These are phyloP conservation scores for Macrolepiota fuliginosa DNA, from an alignment of 768 basidiomycete species.

Conservation along the genomic window DNA sequence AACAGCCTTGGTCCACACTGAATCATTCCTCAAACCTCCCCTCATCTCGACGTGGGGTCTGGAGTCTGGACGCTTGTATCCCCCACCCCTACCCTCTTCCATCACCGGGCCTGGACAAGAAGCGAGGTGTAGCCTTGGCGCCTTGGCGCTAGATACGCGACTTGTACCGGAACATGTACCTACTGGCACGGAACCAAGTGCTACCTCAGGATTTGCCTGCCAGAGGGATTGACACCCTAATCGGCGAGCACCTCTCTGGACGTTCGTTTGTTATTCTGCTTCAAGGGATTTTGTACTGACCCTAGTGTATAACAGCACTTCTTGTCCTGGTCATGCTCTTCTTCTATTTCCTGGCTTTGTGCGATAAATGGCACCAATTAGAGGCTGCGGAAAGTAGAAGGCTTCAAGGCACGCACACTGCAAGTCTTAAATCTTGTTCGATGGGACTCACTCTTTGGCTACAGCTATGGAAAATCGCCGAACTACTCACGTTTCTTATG, in stretches of 20 bases:
- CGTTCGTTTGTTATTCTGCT: background rate
- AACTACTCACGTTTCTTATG: background rate
- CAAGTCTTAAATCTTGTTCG: background rate
- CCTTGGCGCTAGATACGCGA: background rate
- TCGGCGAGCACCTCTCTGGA: background rate
- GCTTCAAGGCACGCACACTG: background rate
- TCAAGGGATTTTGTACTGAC: background rate
- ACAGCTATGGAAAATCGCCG: background rate
- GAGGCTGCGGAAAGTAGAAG: constrained; percentile 11
- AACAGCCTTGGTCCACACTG: too few species aligned
- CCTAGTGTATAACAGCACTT: constrained; percentile 9
- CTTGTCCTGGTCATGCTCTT: constrained; percentile 27
- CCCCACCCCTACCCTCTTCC: background rate
- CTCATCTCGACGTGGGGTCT: too few species aligned
- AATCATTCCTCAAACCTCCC: too few species aligned
- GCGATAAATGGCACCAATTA: constrained; percentile 35
- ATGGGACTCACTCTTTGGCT: background rate
- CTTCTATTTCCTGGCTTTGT: constrained; percentile 34
- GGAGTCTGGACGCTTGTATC: too few species aligned
- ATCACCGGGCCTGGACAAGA: too few species aligned
- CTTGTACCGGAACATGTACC: background rate
- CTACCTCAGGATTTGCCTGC: background rate
- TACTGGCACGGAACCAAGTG: background rate
- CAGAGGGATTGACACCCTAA: background rate
- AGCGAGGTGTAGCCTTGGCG: background rate